Base-by-base conservation (phyloP, 768 basidiomycete genomes). In the Infundibulicybe gibba region DNA sequence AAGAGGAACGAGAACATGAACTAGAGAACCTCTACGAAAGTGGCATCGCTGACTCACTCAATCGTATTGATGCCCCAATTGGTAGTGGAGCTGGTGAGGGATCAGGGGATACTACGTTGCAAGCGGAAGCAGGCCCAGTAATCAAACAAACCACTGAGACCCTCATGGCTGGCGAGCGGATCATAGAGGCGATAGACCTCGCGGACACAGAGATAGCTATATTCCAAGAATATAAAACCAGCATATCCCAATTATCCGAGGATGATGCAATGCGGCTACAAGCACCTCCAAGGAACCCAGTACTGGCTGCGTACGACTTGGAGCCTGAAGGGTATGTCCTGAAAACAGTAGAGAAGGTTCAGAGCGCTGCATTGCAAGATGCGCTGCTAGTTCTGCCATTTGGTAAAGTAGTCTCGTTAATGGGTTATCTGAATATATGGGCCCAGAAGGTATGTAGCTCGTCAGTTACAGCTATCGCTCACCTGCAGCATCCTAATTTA, bases 1-100 rank as follows among this genome's bases (percentile, higher is more conserved):
- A 97, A 68, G 97, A 99, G 75, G 95, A 98, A 67, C 86, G 93
- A n/a, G 97, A 99, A 65, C 78, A 79, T 30, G 93, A 98, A 62
- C 75, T 97, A 12, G 97, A 99, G 61, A 73, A 71, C 34, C 71
- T 97, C 30, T 95, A 97, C 59, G 94, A 95, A 59, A 78, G 71
- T 35, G 86, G 83, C 31, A 68, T 92, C 19, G 83, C 84, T 5
- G 88, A 91, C 35, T 63, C 76, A 8, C 63, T 92, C 48, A 92
- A 94, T 61, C 80, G 77, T 35, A 67, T 71, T 30, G 79, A 83
- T 46, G 69, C 64, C n/a, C 61, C 67, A 20, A 74, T 79, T n/a
- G 76, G 77, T 3, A 70, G 66, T 39, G 77, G 75, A 6, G 72
- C 62, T 12, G 76, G 70, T 38, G 82, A 74, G 35, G 76, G 74